Percentiles rank a stretch among this genome's conserved stretches.
phyloP scores from a whole-genome alignment of 2,329 filamentous ascomycete genomes.

The Endocalyx cinctus region DNA sequence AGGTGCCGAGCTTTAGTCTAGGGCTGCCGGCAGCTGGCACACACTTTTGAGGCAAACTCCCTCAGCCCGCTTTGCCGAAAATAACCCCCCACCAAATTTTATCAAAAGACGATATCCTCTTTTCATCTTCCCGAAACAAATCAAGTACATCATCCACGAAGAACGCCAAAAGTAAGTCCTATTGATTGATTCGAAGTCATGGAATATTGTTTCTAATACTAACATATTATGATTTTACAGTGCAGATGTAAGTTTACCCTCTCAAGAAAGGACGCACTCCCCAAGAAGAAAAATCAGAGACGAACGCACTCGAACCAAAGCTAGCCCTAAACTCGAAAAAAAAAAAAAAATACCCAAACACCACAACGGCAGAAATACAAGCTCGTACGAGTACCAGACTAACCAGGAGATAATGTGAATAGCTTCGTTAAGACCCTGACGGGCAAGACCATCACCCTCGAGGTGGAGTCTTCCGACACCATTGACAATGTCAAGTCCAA shows the following conservation, averaged over 20 bases:
- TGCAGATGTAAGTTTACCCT: constrained; percentile 76
- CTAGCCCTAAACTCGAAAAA: too few relatives aligned
- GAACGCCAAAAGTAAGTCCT: constrained; percentile 18
- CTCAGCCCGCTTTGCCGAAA: too few relatives aligned
- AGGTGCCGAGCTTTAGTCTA: too few relatives aligned
- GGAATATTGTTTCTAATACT: too few relatives aligned
- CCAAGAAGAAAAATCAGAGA: constrained; percentile 28
- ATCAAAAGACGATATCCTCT: constrained; percentile 8
- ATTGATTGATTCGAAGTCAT: constrained; percentile 1
- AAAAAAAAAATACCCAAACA: too few relatives aligned
- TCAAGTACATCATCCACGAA: constrained; percentile 13
- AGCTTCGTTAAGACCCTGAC: constrained; percentile 99
- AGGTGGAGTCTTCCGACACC: constrained; percentile 98
- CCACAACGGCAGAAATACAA: too few relatives aligned
- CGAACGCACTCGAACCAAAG: too few relatives aligned
- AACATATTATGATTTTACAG: too few relatives aligned
- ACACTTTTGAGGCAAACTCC: too few relatives aligned
- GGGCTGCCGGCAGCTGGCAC: too few relatives aligned
- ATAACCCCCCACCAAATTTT: constrained; percentile 14
- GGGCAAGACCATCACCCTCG: constrained; percentile 99
- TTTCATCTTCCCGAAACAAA: constrained; percentile 7
- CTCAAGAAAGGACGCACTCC: constrained; percentile 10
- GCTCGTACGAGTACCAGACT: too few relatives aligned
- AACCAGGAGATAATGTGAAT: too few relatives aligned
- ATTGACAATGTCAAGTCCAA: constrained; percentile 99